Conservation (phyloP, 306 rosid species). For the Clitoria ternatea region DNA sequence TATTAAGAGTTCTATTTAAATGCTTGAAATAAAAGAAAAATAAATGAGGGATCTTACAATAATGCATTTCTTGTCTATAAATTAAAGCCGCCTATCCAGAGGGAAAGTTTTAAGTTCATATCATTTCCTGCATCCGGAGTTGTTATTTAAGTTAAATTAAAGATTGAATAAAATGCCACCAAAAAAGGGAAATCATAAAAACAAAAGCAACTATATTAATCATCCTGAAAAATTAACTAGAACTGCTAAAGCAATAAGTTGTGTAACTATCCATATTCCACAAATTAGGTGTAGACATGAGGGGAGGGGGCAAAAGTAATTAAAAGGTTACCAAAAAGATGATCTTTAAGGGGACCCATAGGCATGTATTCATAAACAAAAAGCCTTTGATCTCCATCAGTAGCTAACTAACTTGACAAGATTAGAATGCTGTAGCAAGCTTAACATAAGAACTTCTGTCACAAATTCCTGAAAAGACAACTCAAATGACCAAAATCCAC, state of each 20-base stretch:
- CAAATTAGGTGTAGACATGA: not conserved
- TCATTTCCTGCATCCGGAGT: not conserved
- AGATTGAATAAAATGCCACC: not conserved
- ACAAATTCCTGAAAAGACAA: constrained; percentile 71
- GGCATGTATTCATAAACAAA: constrained; percentile 87
- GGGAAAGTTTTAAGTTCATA: not conserved
- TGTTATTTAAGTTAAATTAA: not conserved
- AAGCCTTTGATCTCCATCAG: constrained; percentile 91
- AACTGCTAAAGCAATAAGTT: not conserved
- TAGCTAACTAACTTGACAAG: constrained; percentile 87
- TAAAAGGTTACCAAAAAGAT: constrained; percentile 63
- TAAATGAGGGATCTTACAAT: too few relatives aligned
- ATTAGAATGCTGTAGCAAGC: constrained; percentile 81
- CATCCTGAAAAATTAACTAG: not conserved
- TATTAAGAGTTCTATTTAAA: too few relatives aligned
- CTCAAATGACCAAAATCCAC: not conserved
- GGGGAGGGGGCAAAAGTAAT: not conserved
- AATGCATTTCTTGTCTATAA: too few relatives aligned
- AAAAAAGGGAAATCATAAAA: not conserved
- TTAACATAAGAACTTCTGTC: constrained; percentile 93
- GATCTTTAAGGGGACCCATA: constrained; percentile 76
- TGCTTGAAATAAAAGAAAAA: too few relatives aligned
- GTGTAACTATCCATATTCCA: not conserved
- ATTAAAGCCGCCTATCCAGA: not conserved
- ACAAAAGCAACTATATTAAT: not conserved